Conservation (phyloP, 257 asterid species). For the Paraleonurus japonicus region DNA sequence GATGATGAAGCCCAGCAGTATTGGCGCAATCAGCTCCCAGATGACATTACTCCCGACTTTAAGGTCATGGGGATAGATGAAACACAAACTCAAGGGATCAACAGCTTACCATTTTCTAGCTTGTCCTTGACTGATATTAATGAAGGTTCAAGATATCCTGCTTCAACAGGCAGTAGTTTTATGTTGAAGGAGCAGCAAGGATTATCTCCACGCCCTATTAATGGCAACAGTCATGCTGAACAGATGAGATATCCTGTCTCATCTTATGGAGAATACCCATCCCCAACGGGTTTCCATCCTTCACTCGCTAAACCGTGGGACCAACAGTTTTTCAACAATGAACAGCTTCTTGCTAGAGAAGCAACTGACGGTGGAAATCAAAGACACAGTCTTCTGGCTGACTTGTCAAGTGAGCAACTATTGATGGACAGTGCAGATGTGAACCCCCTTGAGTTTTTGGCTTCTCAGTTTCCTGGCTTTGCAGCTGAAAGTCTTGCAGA, state of each 20-base stretch:
- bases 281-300: constrained; percentile 56
- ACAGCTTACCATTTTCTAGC: constrained; percentile 58
- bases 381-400: constrained; percentile 48
- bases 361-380: constrained; percentile 54
- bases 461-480: constrained; percentile 93
- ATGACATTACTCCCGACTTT: constrained; percentile 94
- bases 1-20: constrained; percentile 95
- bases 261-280: constrained; percentile 56
- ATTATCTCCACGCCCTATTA: constrained; percentile 35
- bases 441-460: constrained; percentile 74
- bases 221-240: constrained; percentile 44
- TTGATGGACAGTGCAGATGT: constrained; percentile 54
- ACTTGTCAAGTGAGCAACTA: constrained; percentile 63
- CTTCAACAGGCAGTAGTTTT: constrained; percentile 53
- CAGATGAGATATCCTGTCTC: constrained; percentile 59
- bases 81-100: constrained; percentile 56
- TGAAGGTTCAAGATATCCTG: constrained; percentile 58
- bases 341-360: constrained; percentile 62
- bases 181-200: constrained; percentile 34
- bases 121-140: constrained; percentile 56
- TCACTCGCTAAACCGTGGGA: constrained; percentile 76
- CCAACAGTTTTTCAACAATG: constrained; percentile 46
- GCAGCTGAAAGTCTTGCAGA: constrained; percentile 91
- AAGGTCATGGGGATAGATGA: constrained; percentile 70
- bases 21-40: constrained; percentile 96